phyloP scores from a whole-genome alignment of 2,329 filamentous ascomycete genomes.

The Exophiala alcalophila region DNA sequence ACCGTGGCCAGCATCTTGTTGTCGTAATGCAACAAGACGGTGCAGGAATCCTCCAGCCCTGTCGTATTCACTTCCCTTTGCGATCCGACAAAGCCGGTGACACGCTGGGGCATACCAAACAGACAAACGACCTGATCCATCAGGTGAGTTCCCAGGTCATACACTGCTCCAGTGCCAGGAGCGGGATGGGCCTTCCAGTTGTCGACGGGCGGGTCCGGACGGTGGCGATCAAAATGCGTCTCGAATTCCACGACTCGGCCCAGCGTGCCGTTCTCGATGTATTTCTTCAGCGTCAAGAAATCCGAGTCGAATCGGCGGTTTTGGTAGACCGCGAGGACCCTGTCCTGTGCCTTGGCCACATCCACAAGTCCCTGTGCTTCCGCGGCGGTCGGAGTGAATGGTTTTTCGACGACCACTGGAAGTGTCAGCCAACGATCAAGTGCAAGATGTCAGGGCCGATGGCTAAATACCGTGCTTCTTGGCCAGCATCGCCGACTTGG shows the following conservation, averaged over 20 bases:
- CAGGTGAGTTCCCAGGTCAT: slow-evolving; percentile 73
- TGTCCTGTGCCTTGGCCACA: slow-evolving; percentile 52
- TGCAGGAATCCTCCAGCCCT: slow-evolving; percentile 51
- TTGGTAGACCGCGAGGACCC: slow-evolving; percentile 67
- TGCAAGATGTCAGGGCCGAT: neutral
- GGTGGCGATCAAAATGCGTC: slow-evolving; percentile 76
- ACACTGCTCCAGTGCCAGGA: slow-evolving; percentile 65
- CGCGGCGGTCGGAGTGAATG: slow-evolving; percentile 68
- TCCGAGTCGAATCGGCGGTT: slow-evolving; percentile 77
- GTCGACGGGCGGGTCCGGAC: slow-evolving; percentile 53
- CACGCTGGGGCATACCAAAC: slow-evolving; percentile 64
- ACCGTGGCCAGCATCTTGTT: slow-evolving; percentile 59
- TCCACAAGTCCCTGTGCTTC: slow-evolving; percentile 64
- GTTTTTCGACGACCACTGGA: slow-evolving; percentile 73
- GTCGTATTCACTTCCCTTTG: slow-evolving; percentile 59
- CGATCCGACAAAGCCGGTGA: slow-evolving; percentile 66
- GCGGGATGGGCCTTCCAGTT: slow-evolving; percentile 68
- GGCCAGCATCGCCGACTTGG: slow-evolving; percentile 56
- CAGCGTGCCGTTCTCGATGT: slow-evolving; percentile 58
- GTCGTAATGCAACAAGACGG: slow-evolving; percentile 65
- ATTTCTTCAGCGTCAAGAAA: slow-evolving; percentile 66
- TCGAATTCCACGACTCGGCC: slow-evolving; percentile 75
- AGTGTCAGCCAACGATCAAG: neutral
- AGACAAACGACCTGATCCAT: slow-evolving; percentile 70
- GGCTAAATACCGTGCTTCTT: slow-evolving; percentile 23